Conservation (phyloP, 495 filamentous ascomycete genomes). For the Baudoinia panamericana region DNA sequence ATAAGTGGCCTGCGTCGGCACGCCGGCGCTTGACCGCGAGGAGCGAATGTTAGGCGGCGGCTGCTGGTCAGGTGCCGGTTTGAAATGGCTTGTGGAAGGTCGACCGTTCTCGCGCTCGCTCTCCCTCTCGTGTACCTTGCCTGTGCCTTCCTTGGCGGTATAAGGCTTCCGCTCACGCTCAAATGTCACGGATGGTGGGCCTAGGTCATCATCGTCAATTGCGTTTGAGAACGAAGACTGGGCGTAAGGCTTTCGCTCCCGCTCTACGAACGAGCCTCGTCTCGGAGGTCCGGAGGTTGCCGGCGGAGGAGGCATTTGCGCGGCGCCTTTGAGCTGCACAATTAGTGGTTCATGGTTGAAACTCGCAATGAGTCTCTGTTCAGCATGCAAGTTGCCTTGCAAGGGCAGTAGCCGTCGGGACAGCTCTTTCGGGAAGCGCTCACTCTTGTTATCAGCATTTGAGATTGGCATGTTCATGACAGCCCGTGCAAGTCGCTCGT, state of each 20-base stretch:
- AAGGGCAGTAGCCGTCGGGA: slow-evolving; percentile 57
- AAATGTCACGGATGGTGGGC: slow-evolving; percentile 36
- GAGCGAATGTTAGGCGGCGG: neutral
- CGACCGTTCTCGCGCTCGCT: slow-evolving; percentile 2
- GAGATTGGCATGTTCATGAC: slow-evolving; percentile 63
- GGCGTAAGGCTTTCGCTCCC: slow-evolving; percentile 39
- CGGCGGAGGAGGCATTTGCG: slow-evolving; percentile 18
- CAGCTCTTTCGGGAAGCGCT: slow-evolving; percentile 68
- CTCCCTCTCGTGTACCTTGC: slow-evolving; percentile 42
- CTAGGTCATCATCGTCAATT: slow-evolving; percentile 38
- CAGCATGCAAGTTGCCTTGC: slow-evolving; percentile 22
- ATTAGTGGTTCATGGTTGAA: slow-evolving; percentile 19
- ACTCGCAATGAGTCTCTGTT: slow-evolving; percentile 26
- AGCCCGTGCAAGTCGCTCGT: slow-evolving; percentile 57
- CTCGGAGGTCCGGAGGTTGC: slow-evolving; percentile 5
- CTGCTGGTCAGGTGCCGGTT: neutral
- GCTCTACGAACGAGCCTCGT: slow-evolving; percentile 32
- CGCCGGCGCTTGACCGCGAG: neutral
- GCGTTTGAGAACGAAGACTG: slow-evolving; percentile 22
- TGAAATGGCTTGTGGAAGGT: neutral
- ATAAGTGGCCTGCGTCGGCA: slow-evolving; percentile 1
- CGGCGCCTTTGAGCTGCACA: slow-evolving; percentile 3
- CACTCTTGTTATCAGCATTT: slow-evolving; percentile 55
- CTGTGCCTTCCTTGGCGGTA: slow-evolving; percentile 40
- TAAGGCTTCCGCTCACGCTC: slow-evolving; percentile 55